Evolutionary conservation across 2,329 filamentous ascomycete genomes (phyloP), one percentile per base, ranked within the genome.

Genomic region (Cercospora zeina): DNA sequence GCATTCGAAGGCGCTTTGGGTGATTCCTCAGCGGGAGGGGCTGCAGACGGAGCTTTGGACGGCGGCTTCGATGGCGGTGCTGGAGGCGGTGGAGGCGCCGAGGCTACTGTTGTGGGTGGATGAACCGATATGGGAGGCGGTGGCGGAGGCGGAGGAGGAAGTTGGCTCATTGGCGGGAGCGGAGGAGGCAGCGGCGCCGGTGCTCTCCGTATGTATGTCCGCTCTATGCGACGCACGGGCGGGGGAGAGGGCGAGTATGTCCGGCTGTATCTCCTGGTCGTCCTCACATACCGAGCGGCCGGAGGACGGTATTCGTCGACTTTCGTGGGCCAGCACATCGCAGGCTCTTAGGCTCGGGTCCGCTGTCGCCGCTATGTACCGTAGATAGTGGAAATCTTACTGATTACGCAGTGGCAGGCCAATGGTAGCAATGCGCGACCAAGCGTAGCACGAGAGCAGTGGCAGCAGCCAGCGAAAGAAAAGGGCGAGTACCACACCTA

Each of bases 201-300:
- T 8, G 62, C 49, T 58, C 61, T 58, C 37, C 67, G 65, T 10
- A 71, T 63, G n/a, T 68, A 65, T 34, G 67, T 68, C 13, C 66
- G 64, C 31, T 67, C 67, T 24, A 68, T 61, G 27, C 62, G 51
- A 21, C 63, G 63, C 50, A 64, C 51, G 51, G 63, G 66, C 10
- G 63, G 64, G 21, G 67, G 67, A 31, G 67, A 65, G 9, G 62
- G 63, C 14, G 65, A 67, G 57, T 68, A 68, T 16, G 49, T 57
- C 19, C 65, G 54, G 50, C 49, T 53, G 37, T 63, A 63, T 55
- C 50, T 63, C 34, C 36, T 55, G 33, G 58, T 58, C 31, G 53
- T 58, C 39, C 47, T 58, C 37, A 49, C 47, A 27, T 63, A 63
- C 10, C 62, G 42, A 14, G 62, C 53, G 14, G 59, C 54, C 10